phyloP scores from a whole-genome alignment of 1,139 yeast species.

The Diutina mesorugosa region DNA sequence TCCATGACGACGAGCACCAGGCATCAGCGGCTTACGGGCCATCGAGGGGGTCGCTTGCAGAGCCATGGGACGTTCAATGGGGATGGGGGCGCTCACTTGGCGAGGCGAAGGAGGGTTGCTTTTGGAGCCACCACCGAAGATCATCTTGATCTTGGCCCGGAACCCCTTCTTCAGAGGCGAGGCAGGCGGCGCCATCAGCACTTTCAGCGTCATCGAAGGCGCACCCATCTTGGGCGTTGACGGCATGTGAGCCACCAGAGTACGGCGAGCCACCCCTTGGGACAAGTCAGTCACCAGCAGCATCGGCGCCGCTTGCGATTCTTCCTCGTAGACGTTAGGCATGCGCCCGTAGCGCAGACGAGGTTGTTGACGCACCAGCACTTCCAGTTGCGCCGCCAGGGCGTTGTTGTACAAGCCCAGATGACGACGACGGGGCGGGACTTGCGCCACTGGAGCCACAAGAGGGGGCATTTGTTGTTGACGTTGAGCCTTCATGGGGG shows the following conservation, averaged over 20 bases:
- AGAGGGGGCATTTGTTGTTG: neutral
- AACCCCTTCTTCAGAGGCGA: neutral
- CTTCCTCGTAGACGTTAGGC: conserved; percentile 1
- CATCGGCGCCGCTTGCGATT: neutral
- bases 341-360: neutral
- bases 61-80: neutral
- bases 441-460: neutral
- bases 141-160: neutral
- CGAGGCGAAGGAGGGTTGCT: neutral
- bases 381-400: neutral
- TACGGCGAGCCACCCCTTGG: neutral
- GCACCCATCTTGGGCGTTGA: neutral
- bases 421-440: neutral
- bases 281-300: neutral
- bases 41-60: neutral
- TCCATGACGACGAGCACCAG: neutral
- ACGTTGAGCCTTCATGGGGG: neutral
- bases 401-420: neutral
- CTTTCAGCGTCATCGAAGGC: neutral
- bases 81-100: neutral
- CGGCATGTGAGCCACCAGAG: neutral
- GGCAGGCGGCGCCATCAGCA: neutral
- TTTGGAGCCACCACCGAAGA: neutral
- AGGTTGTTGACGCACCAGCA: neutral
- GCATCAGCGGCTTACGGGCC: neutral